Conservation (phyloP, 768 basidiomycete species). For the Mycena venus region DNA sequence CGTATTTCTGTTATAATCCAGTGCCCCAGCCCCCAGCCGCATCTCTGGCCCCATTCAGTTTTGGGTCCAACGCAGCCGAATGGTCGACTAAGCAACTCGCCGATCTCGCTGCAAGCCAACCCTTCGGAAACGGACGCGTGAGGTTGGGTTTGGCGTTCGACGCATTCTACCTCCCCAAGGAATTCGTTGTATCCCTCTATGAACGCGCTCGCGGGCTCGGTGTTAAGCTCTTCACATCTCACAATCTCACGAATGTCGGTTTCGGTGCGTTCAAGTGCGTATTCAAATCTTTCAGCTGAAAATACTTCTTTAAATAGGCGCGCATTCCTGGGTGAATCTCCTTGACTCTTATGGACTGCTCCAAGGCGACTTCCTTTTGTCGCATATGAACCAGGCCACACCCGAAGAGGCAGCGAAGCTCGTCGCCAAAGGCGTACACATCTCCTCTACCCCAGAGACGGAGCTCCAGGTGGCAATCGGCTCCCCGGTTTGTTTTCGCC, state of each 20-base stretch:
- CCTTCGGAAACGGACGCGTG: conserved; percentile 29
- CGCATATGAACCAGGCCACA: conserved; percentile 12
- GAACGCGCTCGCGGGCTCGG: conserved; percentile 8
- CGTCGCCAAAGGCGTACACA: conserved; percentile 10
- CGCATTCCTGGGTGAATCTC: conserved; percentile 9
- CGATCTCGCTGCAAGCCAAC: conserved; percentile 24
- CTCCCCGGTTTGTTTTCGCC: conserved; percentile 22
- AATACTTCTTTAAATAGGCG: not conserved
- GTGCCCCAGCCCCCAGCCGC: not conserved
- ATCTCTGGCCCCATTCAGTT: conserved; percentile 18
- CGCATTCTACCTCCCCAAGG: conserved; percentile 16
- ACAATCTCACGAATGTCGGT: conserved; percentile 2
- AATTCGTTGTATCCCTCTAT: conserved; percentile 3
- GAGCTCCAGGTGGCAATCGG: conserved; percentile 29
- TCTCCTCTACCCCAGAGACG: conserved; percentile 25
- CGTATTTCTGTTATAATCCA: conserved; percentile 24
- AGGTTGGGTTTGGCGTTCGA: conserved; percentile 25
- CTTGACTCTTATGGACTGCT: conserved; percentile 25
- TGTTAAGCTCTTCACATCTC: conserved; percentile 24
- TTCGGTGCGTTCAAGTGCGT: not conserved
- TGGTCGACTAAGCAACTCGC: conserved; percentile 13
- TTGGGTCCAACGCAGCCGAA: not conserved
- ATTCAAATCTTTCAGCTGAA: not conserved
- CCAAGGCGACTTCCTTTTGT: conserved; percentile 18
- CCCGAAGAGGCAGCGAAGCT: conserved; percentile 21